Evolutionary conservation across 169 alveolate genomes (phyloP), one percentile per base, ranked within the genome.

Genomic region (Plasmodium malariae): DNA sequence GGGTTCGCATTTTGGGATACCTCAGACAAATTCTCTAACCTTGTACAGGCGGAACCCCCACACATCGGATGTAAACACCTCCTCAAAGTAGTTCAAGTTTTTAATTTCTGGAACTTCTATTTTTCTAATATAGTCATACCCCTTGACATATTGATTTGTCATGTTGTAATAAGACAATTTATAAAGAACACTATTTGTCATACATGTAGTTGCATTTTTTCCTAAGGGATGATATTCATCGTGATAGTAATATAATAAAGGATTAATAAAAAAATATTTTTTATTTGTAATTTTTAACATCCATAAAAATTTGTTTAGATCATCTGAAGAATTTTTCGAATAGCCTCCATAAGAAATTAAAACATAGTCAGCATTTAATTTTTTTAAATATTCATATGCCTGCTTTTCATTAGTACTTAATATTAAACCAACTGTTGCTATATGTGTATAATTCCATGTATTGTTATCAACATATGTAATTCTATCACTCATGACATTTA

Each of bases 381-480:
- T 93, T 74, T 95, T 96, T 40, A 98, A 95, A 57, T 97, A 92
- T 70, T 96, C 94, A 90, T 94, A 97, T 12, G 99, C 99, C 43
- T 96, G 98, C 87, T 96, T 97, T 93, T 99, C 99, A 32, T 96
- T 96, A 26, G 98, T 96, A 26, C 49, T 43, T 12, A 91, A 19
- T 57, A 96, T 97, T 88, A 96, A 95, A 28, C 98, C 99, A 36
- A 98, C 98, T 2, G 99, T 97, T 6, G 99, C 99, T 55, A 98
- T 98, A 88, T 98, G 99, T 24, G 98, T 95, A 87, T 97, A 96
- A 93, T 98, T 98, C 99, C 99, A 98, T 2, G 99, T 99, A 93
- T 99, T 99, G 92, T 98, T 98, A 95, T 99, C 99, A 32, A 97
- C 99, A 45, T 98, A 71, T 17, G 98, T 99, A 14, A 99, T 97